phyloP scores from a whole-genome alignment of 2,329 filamentous ascomycete genomes.

The Verruconis gallopava region DNA sequence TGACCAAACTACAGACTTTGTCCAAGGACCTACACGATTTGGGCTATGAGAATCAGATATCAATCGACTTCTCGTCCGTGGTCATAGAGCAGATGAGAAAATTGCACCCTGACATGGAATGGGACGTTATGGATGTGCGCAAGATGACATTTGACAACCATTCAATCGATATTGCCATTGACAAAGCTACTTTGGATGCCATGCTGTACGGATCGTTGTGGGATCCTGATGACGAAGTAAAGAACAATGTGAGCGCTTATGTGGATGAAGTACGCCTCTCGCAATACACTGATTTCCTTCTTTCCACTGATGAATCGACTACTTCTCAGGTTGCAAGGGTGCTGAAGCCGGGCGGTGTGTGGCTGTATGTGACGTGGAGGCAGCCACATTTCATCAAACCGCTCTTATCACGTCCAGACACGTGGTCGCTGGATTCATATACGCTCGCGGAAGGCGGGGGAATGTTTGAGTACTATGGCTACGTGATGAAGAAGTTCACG shows the following conservation, averaged over 20 bases:
- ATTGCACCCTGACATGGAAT: constrained; percentile 32
- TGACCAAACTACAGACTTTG: constrained; percentile 28
- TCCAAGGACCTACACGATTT: constrained; percentile 31
- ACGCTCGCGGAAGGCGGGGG: constrained; percentile 26
- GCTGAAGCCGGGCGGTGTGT: constrained; percentile 19
- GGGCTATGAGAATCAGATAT: constrained; percentile 23
- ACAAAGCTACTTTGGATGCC: constrained; percentile 23
- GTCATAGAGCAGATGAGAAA: constrained; percentile 37
- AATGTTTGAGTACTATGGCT: constrained; percentile 39
- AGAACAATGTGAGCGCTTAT: constrained; percentile 16
- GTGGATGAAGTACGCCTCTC: constrained; percentile 11
- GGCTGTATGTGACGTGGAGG: constrained; percentile 32
- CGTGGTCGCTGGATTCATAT: constrained; percentile 35
- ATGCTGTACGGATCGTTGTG: constrained; percentile 22
- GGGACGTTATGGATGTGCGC: constrained; percentile 37
- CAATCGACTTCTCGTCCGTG: constrained; percentile 37
- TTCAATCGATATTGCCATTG: constrained; percentile 39
- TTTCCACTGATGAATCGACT: constrained; percentile 8
- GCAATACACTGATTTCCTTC: constrained; percentile 13
- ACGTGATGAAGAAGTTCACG: constrained; percentile 24
- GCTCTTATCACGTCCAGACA: constrained; percentile 29
- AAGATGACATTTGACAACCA: constrained; percentile 26
- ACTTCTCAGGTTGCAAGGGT: constrained; percentile 13
- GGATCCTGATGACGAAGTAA: constrained; percentile 19
- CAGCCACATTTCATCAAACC: constrained; percentile 43